These are phyloP conservation scores for Aspergillus cejpii DNA, from an alignment of 2,329 filamentous ascomycete species.

Conservation along the genomic window DNA sequence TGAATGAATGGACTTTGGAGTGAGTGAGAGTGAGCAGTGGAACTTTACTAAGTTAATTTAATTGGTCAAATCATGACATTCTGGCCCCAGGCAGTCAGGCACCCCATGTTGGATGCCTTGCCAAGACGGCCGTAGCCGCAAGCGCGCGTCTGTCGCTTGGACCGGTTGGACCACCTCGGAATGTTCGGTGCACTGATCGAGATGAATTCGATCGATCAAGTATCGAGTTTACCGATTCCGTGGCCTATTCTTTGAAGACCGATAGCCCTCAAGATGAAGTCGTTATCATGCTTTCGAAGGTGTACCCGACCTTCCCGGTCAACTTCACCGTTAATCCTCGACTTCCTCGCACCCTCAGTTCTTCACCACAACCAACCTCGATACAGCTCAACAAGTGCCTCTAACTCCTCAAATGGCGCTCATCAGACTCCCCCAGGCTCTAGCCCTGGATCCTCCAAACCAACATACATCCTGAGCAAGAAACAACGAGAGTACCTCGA, in stretches of 20 bases:
- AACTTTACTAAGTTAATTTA: slow-evolving; percentile 18
- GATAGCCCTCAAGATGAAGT: slow-evolving; percentile 18
- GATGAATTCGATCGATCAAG: neutral
- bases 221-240: no score
- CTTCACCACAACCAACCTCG: slow-evolving; percentile 22
- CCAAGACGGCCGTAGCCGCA: slow-evolving; percentile 18
- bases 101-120: slow-evolving; percentile 25
- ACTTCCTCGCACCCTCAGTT: slow-evolving; percentile 33
- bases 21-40: slow-evolving; percentile 16
- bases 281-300: slow-evolving; percentile 20
- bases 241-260: no score
- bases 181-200: slow-evolving; percentile 2
- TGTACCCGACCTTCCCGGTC: slow-evolving; percentile 13
- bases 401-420: slow-evolving; percentile 20
- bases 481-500: slow-evolving; percentile 69
- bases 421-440: slow-evolving; percentile 16
- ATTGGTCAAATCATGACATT: slow-evolving; percentile 29
- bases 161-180: slow-evolving; percentile 12
- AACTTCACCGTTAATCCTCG: slow-evolving; percentile 26
- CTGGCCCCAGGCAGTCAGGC: slow-evolving; percentile 9
- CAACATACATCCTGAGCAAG: slow-evolving; percentile 55
- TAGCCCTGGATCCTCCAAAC: slow-evolving; percentile 22
- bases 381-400: slow-evolving; percentile 21
- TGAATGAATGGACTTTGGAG: slow-evolving; percentile 3
- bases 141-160: slow-evolving; percentile 29